A percentile compares a stretch with the other conserved stretches of the same genome.
Conservation (phyloP, 441 rosid species). For the Manihot esculenta region DNA sequence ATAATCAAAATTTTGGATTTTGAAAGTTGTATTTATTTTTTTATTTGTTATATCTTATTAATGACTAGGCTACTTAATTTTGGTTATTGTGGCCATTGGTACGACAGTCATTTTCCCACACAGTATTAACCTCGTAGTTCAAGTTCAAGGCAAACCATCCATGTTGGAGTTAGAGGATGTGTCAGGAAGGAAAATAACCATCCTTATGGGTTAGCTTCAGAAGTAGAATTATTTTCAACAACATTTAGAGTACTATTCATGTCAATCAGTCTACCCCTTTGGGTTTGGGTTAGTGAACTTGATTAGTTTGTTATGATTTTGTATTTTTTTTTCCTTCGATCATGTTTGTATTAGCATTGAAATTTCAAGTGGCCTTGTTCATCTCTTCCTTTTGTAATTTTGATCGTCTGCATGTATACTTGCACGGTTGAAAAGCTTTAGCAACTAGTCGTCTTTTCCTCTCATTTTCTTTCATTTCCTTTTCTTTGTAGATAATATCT, state of each 20-base stretch:
- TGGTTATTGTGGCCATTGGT: neutral
- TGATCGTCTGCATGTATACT: neutral
- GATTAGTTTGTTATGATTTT: neutral
- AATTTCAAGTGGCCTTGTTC: neutral
- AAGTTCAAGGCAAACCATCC: no score
- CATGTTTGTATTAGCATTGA: neutral
- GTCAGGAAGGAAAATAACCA: neutral
- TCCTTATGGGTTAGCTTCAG: neutral
- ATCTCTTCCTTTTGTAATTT: neutral
- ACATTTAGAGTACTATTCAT: neutral
- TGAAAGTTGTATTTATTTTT: neutral
- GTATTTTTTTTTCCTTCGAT: neutral
- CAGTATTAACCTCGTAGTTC: no score
- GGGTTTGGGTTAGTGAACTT: neutral
- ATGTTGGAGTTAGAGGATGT: no score
- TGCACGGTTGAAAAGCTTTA: constrained; percentile 5
- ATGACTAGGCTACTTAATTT: neutral
- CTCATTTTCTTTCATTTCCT: no score
- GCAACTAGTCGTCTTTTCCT: constrained; percentile 5
- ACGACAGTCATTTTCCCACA: no score
- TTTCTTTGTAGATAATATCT: constrained; percentile 74
- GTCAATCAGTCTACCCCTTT: neutral
- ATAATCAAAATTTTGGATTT: no score
- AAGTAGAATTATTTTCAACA: neutral
- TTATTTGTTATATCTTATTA: neutral